A percentile compares a stretch with the other conserved stretches of the same genome.
Evolutionary conservation across 352 stramenopile genomes (phyloP).

Genomic region (Thalassiosira livingstoniorum): DNA sequence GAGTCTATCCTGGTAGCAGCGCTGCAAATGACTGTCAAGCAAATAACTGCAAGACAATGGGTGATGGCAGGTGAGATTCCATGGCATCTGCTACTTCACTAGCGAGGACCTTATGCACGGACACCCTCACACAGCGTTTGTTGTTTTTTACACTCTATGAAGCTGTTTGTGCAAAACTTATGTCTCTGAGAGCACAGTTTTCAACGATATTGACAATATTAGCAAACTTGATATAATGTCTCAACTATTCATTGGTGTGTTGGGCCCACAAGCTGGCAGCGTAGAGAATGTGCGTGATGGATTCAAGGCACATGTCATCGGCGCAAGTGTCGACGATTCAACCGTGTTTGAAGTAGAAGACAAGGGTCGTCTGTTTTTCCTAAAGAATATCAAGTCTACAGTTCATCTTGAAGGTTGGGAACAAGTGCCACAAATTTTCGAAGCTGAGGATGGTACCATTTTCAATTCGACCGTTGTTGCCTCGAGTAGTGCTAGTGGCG

Average conservation of each 20-base stretch:
- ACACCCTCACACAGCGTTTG: not conserved
- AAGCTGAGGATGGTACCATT: slow-evolving; percentile 55
- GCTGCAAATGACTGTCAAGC: slow-evolving; percentile 47
- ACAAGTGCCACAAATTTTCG: slow-evolving; percentile 42
- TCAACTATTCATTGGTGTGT: slow-evolving; percentile 57
- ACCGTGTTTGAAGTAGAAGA: slow-evolving; percentile 69
- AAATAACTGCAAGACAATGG: slow-evolving; percentile 48
- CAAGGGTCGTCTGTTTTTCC: slow-evolving; percentile 56
- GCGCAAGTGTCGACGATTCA: slow-evolving; percentile 27
- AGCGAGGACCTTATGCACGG: too few species aligned
- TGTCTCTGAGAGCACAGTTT: slow-evolving; percentile 57
- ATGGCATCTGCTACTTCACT: too few species aligned
- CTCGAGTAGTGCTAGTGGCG: slow-evolving; percentile 31
- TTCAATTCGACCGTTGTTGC: slow-evolving; percentile 34
- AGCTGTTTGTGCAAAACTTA: slow-evolving; percentile 65
- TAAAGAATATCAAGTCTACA: slow-evolving; percentile 65
- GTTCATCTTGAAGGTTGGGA: slow-evolving; percentile 62
- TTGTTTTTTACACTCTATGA: not conserved
- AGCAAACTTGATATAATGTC: slow-evolving; percentile 51
- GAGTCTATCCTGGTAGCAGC: slow-evolving; percentile 57
- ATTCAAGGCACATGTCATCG: slow-evolving; percentile 39
- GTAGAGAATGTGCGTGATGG: slow-evolving; percentile 37
- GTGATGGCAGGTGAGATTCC: slow-evolving; percentile 46
- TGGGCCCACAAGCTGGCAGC: slow-evolving; percentile 37
- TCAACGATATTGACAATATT: slow-evolving; percentile 30